Evolutionary conservation across 2,329 filamentous ascomycete genomes (phyloP), one percentile per base, ranked within the genome.

Genomic region (Pestalotiopsis fici): DNA sequence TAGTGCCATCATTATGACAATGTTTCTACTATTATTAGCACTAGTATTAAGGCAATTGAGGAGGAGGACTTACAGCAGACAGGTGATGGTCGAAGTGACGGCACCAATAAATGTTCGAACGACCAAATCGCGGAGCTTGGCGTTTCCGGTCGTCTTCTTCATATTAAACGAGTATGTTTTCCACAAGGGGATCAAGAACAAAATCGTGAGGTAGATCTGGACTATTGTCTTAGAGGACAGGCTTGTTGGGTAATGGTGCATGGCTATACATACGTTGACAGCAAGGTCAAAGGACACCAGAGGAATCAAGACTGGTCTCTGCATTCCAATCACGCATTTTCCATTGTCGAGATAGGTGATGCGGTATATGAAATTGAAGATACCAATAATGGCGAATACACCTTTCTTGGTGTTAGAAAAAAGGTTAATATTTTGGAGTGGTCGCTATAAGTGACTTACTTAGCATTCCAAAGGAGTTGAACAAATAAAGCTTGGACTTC

Each of bases 291-390:
- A 89, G 0, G 80, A 79, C 56, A 91, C 88, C 15, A 91, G 81
- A 0, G 88, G 88, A 35, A 90, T 83, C 81, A 91, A 86, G 4
- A 86, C 85, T 4, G 83, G 77, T 63, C 80, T 85, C 71, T 86
- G 78, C 84, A 91, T 88, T 23, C 89, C 89, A 66, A 91, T 90
- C 66, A 88, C 83, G 71, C 89, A 91, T 59, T 84, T 77, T 2
- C 85, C 86, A 12, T 87, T 74, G 2, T 86, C 79, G 65, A 90
- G 83, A 66, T 82, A 83, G 2, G 86, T 83, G 59, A 89, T 87
- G 4, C 88, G 88, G 71, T 86, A 90, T 50, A 90, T 77, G 69
- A 90, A 90, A 73, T 88, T 90, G 66, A 91, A 76, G 11, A 86
- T 80, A 6, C 87, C 83, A 9, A 90, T 80, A 6, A 81, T 72